These are phyloP conservation scores for Wickerhamiella hasegawae DNA, from an alignment of 805 yeast genomes.

Conservation along the genomic window DNA sequence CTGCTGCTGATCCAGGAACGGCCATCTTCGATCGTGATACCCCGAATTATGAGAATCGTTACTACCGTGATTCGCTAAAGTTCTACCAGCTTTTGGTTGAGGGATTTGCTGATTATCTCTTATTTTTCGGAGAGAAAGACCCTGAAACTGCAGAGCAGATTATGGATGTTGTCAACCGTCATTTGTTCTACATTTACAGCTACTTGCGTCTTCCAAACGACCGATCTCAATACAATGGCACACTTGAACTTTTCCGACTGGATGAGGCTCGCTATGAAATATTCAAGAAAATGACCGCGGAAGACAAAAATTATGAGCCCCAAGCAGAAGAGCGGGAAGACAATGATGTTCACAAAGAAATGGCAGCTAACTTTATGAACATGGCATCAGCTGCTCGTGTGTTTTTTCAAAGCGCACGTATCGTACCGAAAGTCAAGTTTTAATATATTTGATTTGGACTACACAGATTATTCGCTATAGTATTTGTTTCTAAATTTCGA, in stretches of 20 bases:
- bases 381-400: conserved; percentile 53
- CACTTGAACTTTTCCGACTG: conserved; percentile 41
- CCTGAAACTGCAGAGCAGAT: conserved; percentile 20
- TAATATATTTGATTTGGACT: too few relatives aligned
- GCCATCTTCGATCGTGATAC: conserved; percentile 52
- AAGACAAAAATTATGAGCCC: conserved; percentile 33
- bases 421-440: conserved; percentile 25
- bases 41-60: conserved; percentile 32
- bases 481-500: too few relatives aligned
- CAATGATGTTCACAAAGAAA: conserved; percentile 24
- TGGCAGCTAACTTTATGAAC: conserved; percentile 42
- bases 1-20: conserved; percentile 40
- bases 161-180: conserved; percentile 33
- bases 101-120: conserved; percentile 50
- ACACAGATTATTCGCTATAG: too few relatives aligned
- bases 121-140: conserved; percentile 29
- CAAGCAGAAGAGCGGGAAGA: conserved; percentile 36
- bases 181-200: conserved; percentile 39
- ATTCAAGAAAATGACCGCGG: conserved; percentile 40
- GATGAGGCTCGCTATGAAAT: conserved; percentile 34
- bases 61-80: conserved; percentile 48
- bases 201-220: conserved; percentile 41
- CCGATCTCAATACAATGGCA: conserved; percentile 38
- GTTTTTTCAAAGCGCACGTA: conserved; percentile 51
- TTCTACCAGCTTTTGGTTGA: conserved; percentile 49